These are phyloP conservation scores for Fusarium kyushuense DNA, from an alignment of 2,329 filamentous ascomycete species.

Conservation along the genomic window DNA sequence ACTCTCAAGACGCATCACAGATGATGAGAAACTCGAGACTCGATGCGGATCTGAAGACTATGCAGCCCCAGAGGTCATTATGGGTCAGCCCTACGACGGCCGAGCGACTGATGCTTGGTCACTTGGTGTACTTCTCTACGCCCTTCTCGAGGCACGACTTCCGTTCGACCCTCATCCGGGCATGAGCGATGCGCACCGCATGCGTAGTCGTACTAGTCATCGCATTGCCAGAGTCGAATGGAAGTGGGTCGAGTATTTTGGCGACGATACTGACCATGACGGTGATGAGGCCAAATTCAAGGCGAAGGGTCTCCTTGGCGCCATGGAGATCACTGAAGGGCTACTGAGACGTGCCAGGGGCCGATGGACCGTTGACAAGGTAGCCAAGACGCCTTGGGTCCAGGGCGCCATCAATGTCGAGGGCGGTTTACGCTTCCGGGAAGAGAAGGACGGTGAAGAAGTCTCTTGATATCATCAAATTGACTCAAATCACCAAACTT, in stretches of 20 bases:
- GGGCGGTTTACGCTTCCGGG: constrained; percentile 68
- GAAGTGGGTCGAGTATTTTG: constrained; percentile 90
- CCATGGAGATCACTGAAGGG: constrained; percentile 84
- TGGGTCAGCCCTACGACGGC: constrained; percentile 95
- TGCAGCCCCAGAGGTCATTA: constrained; percentile 93
- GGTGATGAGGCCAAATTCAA: constrained; percentile 70
- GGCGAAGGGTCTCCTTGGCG: constrained; percentile 76
- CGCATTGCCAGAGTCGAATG: constrained; percentile 96
- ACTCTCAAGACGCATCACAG: constrained; percentile 85
- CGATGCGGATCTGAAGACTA: constrained; percentile 98
- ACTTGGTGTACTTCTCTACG: constrained; percentile 91
- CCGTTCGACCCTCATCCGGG: constrained; percentile 92
- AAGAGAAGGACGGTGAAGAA: constrained; percentile 69
- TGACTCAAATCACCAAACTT: background rate
- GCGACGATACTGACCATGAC: constrained; percentile 89
- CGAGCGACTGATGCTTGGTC: constrained; percentile 95
- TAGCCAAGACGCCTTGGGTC: constrained; percentile 82
- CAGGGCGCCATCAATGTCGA: constrained; percentile 76
- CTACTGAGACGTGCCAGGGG: constrained; percentile 85
- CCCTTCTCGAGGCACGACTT: constrained; percentile 89
- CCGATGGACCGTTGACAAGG: constrained; percentile 79
- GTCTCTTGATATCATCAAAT: constrained; percentile 51
- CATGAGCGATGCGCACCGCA: constrained; percentile 79
- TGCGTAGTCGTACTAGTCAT: constrained; percentile 86
- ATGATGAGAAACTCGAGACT: constrained; percentile 90